phyloP scores from a whole-genome alignment of 805 yeast genomes.

The Cyberlindnera petersonii region DNA sequence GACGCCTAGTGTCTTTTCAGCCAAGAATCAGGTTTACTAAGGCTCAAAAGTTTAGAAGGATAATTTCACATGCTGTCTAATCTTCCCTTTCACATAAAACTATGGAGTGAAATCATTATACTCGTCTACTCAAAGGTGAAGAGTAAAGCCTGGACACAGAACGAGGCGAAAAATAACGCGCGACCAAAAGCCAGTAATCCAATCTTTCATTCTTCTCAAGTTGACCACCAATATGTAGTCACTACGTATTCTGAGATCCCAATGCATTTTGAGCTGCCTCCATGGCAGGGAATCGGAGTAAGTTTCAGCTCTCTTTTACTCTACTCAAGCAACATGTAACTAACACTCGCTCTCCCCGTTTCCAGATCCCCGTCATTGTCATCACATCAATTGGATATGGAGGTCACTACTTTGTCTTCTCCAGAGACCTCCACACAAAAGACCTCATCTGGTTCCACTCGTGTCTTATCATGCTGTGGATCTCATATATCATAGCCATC shows the following conservation, averaged over 20 bases:
- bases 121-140: too few relatives aligned
- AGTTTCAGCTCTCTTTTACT: constrained; percentile 1
- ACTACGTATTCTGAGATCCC: not conserved
- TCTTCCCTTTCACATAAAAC: too few relatives aligned
- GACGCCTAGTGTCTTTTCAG: too few relatives aligned
- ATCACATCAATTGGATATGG: constrained; percentile 60
- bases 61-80: too few relatives aligned
- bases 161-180: too few relatives aligned
- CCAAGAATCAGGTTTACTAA: too few relatives aligned
- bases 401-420: constrained; percentile 53
- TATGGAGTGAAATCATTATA: too few relatives aligned
- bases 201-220: not conserved
- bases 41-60: too few relatives aligned
- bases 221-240: too few relatives aligned
- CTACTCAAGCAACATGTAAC: not conserved
- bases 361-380: constrained; percentile 60
- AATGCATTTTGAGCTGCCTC: constrained; percentile 20
- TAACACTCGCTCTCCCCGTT: constrained; percentile 17
- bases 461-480: constrained; percentile 57
- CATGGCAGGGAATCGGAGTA: constrained; percentile 23
- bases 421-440: constrained; percentile 35
- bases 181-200: too few relatives aligned
- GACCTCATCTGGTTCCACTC: constrained; percentile 46
- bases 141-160: too few relatives aligned
- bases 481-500: constrained; percentile 71